These are phyloP conservation scores for Aspergillus neoniger DNA, from an alignment of 2,329 filamentous ascomycete species.

Conservation along the genomic window DNA sequence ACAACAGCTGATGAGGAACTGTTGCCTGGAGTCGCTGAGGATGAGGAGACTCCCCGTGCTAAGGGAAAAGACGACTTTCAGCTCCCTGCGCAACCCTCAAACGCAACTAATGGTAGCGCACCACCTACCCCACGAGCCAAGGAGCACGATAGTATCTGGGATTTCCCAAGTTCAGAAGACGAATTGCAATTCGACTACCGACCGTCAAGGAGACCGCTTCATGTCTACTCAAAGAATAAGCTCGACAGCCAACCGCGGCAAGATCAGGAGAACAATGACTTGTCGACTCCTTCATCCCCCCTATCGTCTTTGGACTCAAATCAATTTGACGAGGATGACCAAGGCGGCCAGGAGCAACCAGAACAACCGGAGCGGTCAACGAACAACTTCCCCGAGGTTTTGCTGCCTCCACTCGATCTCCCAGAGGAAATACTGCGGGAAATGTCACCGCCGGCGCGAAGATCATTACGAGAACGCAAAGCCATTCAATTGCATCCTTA, in stretches of 20 bases:
- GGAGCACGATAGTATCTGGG: slow-evolving; percentile 26
- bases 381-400: slow-evolving; percentile 17
- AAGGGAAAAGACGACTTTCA: not conserved
- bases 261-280: slow-evolving; percentile 21
- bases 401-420: slow-evolving; percentile 28
- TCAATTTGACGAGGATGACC: slow-evolving; percentile 11
- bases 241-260: slow-evolving; percentile 4
- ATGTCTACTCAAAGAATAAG: slow-evolving; percentile 12
- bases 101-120: slow-evolving; percentile 5
- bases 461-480: slow-evolving; percentile 47
- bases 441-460: slow-evolving; percentile 29
- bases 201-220: slow-evolving; percentile 18
- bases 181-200: slow-evolving; percentile 36
- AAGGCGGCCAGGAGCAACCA: not conserved
- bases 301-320: slow-evolving; percentile 33
- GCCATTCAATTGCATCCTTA: slow-evolving; percentile 54
- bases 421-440: slow-evolving; percentile 31
- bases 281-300: slow-evolving; percentile 42
- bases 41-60: slow-evolving; percentile 7
- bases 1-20: not conserved
- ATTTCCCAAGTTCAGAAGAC: slow-evolving; percentile 37
- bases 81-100: not conserved
- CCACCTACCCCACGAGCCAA: slow-evolving; percentile 20
- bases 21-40: not conserved
- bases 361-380: not conserved